phyloP scores from a whole-genome alignment of 371 early-diverging fungal species.

The Chytridium lagenaria region DNA sequence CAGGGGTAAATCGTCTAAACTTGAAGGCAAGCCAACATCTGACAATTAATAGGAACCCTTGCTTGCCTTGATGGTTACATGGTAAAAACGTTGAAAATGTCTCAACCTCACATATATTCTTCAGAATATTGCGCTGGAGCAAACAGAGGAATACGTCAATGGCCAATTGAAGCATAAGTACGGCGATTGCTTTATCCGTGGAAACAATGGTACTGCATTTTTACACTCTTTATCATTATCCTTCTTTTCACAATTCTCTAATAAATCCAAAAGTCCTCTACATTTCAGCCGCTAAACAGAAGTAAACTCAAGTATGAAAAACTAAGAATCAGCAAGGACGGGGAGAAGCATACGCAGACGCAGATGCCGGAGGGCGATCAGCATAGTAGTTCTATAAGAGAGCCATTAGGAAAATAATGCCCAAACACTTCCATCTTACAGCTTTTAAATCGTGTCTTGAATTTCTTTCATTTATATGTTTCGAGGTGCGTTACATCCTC shows the following conservation, averaged over 20 bases:
- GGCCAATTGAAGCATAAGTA: constrained; percentile 89
- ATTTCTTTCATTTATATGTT: too few relatives aligned
- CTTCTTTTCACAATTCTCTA: neutral
- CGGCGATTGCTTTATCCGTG: constrained; percentile 96
- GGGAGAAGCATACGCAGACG: too few relatives aligned
- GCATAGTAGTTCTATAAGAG: too few relatives aligned
- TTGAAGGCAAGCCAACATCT: neutral
- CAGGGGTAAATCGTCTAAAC: constrained; percentile 65
- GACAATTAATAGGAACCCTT: constrained; percentile 68
- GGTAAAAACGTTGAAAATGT: constrained; percentile 32
- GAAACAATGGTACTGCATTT: constrained; percentile 85
- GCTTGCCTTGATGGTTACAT: constrained; percentile 99
- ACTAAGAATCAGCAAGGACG: too few relatives aligned
- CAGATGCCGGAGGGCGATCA: too few relatives aligned
- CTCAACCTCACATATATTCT: neutral
- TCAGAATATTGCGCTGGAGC: constrained; percentile 94
- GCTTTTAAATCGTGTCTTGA: too few relatives aligned
- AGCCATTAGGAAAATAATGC: too few relatives aligned
- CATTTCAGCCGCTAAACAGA: neutral
- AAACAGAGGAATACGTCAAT: constrained; percentile 94
- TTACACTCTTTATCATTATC: neutral
- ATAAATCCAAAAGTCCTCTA: too few relatives aligned
- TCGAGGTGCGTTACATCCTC: too few relatives aligned
- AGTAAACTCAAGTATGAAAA: neutral
- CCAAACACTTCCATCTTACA: too few relatives aligned